Percentiles rank a stretch among this genome's conserved stretches.
Conservation (phyloP, 1,284 basidiomycete species). For the Stygiomarasmius scandens region DNA sequence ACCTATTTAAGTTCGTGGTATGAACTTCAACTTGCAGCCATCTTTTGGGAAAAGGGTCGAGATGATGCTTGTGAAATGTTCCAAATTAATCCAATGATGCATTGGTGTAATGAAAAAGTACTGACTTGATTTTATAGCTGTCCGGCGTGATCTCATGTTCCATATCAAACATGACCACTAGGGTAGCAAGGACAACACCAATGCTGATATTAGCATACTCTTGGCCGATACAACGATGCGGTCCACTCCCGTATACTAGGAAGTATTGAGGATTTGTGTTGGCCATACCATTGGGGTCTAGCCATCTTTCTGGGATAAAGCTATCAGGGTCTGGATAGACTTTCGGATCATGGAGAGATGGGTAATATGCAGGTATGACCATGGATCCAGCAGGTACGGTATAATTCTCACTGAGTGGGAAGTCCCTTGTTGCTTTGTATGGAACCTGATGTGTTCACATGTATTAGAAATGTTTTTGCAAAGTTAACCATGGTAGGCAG, state of each 20-base stretch:
- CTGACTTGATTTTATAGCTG: constrained; percentile 84
- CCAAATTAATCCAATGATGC: constrained; percentile 11
- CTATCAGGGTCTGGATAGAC: constrained; percentile 89
- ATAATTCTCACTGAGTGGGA: constrained; percentile 90
- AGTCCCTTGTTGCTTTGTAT: constrained; percentile 87
- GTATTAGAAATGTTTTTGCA: not conserved
- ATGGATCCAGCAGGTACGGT: constrained; percentile 91
- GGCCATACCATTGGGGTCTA: constrained; percentile 80
- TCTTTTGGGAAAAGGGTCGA: constrained; percentile 97
- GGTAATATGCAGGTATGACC: constrained; percentile 97
- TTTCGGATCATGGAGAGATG: constrained; percentile 87
- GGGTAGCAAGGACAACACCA: constrained; percentile 82
- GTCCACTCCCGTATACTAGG: constrained; percentile 93
- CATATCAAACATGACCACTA: constrained; percentile 84
- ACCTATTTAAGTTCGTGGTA: constrained; percentile 43
- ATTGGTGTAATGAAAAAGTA: constrained; percentile 24
- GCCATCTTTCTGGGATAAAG: constrained; percentile 91
- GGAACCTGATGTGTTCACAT: constrained; percentile 66
- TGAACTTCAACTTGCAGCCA: constrained; percentile 82
- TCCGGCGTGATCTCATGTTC: constrained; percentile 83
- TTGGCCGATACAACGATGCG: constrained; percentile 91
- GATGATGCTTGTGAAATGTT: constrained; percentile 64
- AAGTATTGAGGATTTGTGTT: constrained; percentile 93
- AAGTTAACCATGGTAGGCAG: constrained; percentile 1
- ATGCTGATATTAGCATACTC: constrained; percentile 96